These are phyloP conservation scores for Coemansia sp. DNA, from an alignment of 192 early-diverging fungal species.

Conservation along the genomic window DNA sequence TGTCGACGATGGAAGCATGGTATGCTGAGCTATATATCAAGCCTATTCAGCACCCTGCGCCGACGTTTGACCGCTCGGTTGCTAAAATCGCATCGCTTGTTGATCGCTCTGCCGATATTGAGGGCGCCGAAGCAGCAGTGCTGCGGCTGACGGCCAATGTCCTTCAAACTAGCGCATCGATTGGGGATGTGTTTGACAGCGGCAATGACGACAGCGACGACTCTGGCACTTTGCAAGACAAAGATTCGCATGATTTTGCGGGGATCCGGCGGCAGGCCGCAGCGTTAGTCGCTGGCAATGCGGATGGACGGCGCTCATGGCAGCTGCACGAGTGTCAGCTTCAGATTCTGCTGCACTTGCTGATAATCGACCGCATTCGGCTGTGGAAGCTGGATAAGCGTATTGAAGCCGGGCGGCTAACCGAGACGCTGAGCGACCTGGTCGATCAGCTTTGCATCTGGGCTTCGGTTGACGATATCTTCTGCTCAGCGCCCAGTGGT, in stretches of 20 bases:
- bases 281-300: background rate
- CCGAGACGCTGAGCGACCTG: conserved; percentile 26
- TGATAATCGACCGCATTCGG: conserved; percentile 12
- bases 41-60: background rate
- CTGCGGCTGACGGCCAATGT: background rate
- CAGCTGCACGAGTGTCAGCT: conserved; percentile 43
- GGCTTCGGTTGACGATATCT: conserved; percentile 36
- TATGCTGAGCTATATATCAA: conserved; percentile 29
- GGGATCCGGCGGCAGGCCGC: conserved; percentile 5
- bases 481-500: background rate
- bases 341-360: conserved; percentile 40
- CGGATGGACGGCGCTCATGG: conserved; percentile 15
- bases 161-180: conserved; percentile 9
- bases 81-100: background rate
- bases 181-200: conserved; percentile 27
- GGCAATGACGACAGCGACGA: background rate
- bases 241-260: background rate
- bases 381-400: background rate
- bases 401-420: background rate
- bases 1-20: conserved; percentile 19
- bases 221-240: background rate
- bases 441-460: conserved; percentile 41
- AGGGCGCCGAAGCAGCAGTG: background rate
- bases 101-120: background rate
- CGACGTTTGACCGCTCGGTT: conserved; percentile 1